Base-by-base conservation (phyloP, 495 filamentous ascomycete genomes). In the Penicillium desertorum region DNA sequence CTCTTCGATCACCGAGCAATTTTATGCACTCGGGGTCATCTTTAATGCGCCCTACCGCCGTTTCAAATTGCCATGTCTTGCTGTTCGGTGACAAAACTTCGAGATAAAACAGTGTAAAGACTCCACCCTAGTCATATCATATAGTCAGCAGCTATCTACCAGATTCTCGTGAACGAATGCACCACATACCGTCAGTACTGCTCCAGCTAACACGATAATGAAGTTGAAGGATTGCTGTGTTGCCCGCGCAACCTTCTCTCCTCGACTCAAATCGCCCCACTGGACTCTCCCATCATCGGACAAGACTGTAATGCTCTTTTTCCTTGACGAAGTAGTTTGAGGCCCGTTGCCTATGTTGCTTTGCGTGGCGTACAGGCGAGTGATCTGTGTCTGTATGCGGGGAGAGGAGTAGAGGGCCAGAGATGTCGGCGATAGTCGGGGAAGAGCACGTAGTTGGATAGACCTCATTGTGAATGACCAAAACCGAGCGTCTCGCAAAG, bases 191-290 rank as follows among this genome's bases (percentile, higher is more conserved):
- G 92, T 96, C 54, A 91, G 68, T 14, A 85, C 80, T 20, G 90
- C 71, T 36, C 95, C 94, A 5, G 86, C 76, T 8, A 93, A 51
- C 3, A 98, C 83, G 37, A 96, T 71, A 54, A 86, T 78, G 30
- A 96, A 84, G 76, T 96, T 98, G 71, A 94, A 86, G 12, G 88
- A 86, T 62, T 97, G 94, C 69, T 96, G 92, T 11, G 91, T 90
- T 23, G 93, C 88, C 42, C 95, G 85, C 49, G 86, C 86, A 7
- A 86, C 85, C 68, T 97, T 98, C 71, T 97, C 92, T 47, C 76
- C 67, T 0, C 74, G 69, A 12, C 83, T 89, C 32, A 98, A 80
- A 27, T 92, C 79, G 0, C 76, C 72, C 94, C 94, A 98, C 41
- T 83, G 81, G 11, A 93, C 86, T 64, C 84, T 79, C 12, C 91